Conservation (phyloP, 179 eudicot species). For the Vitellaria paradoxa region DNA sequence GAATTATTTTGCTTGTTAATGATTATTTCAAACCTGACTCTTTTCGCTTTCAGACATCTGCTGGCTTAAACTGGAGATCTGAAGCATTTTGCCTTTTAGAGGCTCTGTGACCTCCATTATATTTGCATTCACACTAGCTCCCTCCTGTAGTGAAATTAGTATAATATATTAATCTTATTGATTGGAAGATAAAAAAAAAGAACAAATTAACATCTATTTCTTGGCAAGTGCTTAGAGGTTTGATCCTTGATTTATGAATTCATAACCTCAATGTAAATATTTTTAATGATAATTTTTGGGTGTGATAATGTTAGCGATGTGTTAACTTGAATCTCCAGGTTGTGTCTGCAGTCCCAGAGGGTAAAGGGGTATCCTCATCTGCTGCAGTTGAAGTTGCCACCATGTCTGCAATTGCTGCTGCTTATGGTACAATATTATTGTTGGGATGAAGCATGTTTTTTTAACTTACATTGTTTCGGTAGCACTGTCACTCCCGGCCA, state of each 20-base stretch:
- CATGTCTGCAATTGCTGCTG: constrained; percentile 89
- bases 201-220: background rate
- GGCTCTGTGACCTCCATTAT: background rate
- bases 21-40: background rate
- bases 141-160: background rate
- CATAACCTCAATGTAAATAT: background rate
- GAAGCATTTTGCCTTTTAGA: background rate
- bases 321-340: constrained; percentile 41
- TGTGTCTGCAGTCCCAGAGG: constrained; percentile 89
- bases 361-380: constrained; percentile 92
- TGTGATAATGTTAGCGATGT: too few relatives aligned
- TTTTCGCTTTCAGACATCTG: background rate
- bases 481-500: background rate
- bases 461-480: background rate
- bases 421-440: constrained; percentile 45
- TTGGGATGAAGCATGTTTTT: background rate
- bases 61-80: background rate
- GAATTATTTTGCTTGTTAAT: background rate
- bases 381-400: constrained; percentile 85
- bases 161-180: background rate
- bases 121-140: background rate
- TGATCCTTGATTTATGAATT: constrained; percentile 1
- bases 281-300: background rate
- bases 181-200: background rate
- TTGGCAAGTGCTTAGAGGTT: background rate